These are phyloP conservation scores for Eucalyptus melliodora DNA, from an alignment of 345 rosid species.

Conservation along the genomic window DNA sequence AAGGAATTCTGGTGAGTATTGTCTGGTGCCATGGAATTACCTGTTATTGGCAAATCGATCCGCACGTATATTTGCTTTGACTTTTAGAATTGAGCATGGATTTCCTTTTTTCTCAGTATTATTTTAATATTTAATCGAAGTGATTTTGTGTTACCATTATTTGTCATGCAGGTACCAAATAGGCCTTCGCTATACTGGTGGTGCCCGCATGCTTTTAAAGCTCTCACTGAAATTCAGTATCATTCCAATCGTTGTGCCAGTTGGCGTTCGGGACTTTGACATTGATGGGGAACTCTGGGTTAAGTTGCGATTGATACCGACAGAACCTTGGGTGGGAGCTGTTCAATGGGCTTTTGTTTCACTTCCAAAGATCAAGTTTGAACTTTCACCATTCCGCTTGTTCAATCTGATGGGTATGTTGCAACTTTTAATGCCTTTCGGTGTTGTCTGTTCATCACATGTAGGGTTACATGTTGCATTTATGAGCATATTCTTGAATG, in stretches of 20 bases:
- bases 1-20: not conserved
- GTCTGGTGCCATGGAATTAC: not conserved
- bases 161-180: conserved; percentile 76
- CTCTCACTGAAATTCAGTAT: conserved; percentile 82
- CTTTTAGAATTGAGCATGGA: not conserved
- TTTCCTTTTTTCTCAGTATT: not conserved
- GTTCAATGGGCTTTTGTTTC: conserved; percentile 96
- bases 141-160: not conserved
- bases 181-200: conserved; percentile 94
- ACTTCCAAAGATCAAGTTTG: conserved; percentile 93
- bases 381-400: conserved; percentile 83
- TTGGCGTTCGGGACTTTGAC: conserved; percentile 89
- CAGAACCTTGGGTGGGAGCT: conserved; percentile 94
- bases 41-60: not conserved
- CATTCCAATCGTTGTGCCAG: conserved; percentile 79
- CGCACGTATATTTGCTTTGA: not conserved
- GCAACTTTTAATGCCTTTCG: not conserved
- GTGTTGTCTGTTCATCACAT: not conserved
- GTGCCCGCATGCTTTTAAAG: conserved; percentile 87
- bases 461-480: not conserved
- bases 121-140: not conserved
- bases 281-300: conserved; percentile 99
- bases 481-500: not conserved
- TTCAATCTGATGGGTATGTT: conserved; percentile 92
- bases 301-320: conserved; percentile 78